Conservation (phyloP, 2,329 filamentous ascomycete genomes). For the Xylaria hypoxylon region DNA sequence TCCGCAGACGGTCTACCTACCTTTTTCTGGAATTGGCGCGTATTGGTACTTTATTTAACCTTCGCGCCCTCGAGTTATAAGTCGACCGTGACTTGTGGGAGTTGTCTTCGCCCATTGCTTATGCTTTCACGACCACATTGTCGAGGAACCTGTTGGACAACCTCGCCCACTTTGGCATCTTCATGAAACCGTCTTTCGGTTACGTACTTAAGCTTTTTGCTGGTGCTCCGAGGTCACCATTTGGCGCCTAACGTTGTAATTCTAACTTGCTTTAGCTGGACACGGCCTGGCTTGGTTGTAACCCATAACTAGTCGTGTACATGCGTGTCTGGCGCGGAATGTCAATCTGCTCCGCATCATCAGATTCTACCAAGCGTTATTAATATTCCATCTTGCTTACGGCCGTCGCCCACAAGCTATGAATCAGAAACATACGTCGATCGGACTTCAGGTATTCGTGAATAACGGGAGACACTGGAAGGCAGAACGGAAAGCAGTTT, state of each 20-base stretch:
- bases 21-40: conserved; percentile 12
- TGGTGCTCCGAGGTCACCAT: conserved; percentile 4
- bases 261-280: conserved; percentile 12
- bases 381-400: conserved; percentile 20
- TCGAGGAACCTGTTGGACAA: conserved; percentile 6
- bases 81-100: conserved; percentile 4
- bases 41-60: conserved; percentile 10
- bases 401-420: conserved; percentile 33
- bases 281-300: background rate
- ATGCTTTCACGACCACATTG: conserved; percentile 6
- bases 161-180: background rate
- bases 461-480: conserved; percentile 36
- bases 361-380: conserved; percentile 13
- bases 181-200: conserved; percentile 3
- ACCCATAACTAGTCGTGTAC: conserved; percentile 16
- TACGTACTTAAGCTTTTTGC: conserved; percentile 6
- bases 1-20: conserved; percentile 15
- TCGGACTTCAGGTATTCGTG: conserved; percentile 33
- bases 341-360: background rate
- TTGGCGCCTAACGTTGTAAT: conserved; percentile 3
- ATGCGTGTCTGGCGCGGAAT: conserved; percentile 15
- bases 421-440: conserved; percentile 35
- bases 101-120: background rate
- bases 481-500: conserved; percentile 27
- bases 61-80: conserved; percentile 8